Conservation (phyloP, 2,329 filamentous ascomycete genomes). For the Monilinia laxa region DNA sequence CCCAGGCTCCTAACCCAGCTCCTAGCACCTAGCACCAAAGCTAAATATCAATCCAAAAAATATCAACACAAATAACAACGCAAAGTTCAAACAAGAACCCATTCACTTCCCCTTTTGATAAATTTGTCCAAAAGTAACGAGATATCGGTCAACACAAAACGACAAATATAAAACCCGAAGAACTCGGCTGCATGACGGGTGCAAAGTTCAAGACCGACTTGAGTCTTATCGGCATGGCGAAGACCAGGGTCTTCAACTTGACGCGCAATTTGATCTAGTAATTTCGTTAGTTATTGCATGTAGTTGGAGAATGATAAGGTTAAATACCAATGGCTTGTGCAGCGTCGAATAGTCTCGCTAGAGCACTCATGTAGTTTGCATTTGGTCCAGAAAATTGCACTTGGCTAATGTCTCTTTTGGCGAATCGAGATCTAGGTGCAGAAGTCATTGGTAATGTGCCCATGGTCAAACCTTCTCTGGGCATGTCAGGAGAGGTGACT, state of each 20-base stretch:
- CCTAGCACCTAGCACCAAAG: not conserved
- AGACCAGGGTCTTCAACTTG: conserved; percentile 95
- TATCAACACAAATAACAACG: not conserved
- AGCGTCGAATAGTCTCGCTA: conserved; percentile 89
- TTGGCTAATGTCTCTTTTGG: conserved; percentile 68
- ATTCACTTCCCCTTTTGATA: conserved; percentile 93
- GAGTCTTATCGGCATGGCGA: conserved; percentile 86
- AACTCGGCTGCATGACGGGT: conserved; percentile 94
- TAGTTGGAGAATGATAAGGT: not conserved
- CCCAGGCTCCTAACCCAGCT: not conserved
- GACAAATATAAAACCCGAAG: conserved; percentile 94
- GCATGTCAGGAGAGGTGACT: conserved; percentile 46
- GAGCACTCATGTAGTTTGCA: conserved; percentile 83
- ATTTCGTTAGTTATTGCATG: conserved; percentile 35
- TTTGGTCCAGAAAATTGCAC: conserved; percentile 80
- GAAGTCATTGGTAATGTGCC: conserved; percentile 74
- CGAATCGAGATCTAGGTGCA: conserved; percentile 62
- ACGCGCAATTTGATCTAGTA: conserved; percentile 84
- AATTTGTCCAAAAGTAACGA: conserved; percentile 89
- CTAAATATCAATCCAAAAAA: conserved; percentile 13
- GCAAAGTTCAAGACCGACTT: conserved; percentile 91
- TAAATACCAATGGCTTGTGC: conserved; percentile 84
- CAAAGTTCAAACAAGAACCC: conserved; percentile 59
- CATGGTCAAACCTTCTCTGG: conserved; percentile 64
- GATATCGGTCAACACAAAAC: conserved; percentile 88